phyloP scores from a whole-genome alignment of 2,329 filamentous ascomycete genomes.

The Aspergillus texensis region DNA sequence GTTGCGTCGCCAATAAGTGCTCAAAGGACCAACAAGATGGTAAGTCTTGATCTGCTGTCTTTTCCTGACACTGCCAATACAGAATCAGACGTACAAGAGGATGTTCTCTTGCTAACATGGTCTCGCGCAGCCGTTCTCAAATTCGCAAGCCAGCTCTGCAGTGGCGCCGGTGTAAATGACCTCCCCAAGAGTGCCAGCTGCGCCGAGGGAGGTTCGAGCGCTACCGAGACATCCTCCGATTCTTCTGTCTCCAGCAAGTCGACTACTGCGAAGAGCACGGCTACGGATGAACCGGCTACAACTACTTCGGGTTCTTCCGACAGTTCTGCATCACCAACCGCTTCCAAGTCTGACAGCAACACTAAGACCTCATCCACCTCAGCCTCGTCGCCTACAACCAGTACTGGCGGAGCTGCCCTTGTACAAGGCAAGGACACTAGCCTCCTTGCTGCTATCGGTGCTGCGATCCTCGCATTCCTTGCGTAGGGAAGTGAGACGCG shows the following conservation, averaged over 20 bases:
- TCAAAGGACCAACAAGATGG: conserved; percentile 44
- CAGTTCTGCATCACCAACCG: conserved; percentile 16
- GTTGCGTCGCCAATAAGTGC: conserved; percentile 54
- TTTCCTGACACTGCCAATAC: background rate
- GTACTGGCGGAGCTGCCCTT: conserved; percentile 24
- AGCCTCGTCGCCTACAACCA: conserved; percentile 22
- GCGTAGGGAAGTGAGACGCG: conserved; percentile 18
- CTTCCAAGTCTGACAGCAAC: conserved; percentile 24
- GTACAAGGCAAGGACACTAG: conserved; percentile 27
- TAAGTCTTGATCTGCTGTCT: conserved; percentile 22
- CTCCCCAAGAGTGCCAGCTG: conserved; percentile 38
- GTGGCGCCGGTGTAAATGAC: conserved; percentile 38
- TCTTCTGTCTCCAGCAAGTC: conserved; percentile 4
- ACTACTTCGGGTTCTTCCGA: conserved; percentile 17
- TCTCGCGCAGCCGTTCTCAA: conserved; percentile 34
- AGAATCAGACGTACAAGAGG: background rate
- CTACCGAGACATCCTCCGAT: conserved; percentile 19
- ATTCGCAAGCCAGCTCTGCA: conserved; percentile 43
- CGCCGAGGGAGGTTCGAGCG: conserved; percentile 14
- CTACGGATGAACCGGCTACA: conserved; percentile 3
- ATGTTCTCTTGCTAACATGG: conserved; percentile 8
- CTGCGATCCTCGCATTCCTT: conserved; percentile 34
- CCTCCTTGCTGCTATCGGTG: conserved; percentile 33
- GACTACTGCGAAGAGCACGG: background rate
- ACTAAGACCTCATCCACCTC: background rate